These are phyloP conservation scores for Tagetes erecta DNA, from an alignment of 129 eudicot genomes.

Conservation along the genomic window DNA sequence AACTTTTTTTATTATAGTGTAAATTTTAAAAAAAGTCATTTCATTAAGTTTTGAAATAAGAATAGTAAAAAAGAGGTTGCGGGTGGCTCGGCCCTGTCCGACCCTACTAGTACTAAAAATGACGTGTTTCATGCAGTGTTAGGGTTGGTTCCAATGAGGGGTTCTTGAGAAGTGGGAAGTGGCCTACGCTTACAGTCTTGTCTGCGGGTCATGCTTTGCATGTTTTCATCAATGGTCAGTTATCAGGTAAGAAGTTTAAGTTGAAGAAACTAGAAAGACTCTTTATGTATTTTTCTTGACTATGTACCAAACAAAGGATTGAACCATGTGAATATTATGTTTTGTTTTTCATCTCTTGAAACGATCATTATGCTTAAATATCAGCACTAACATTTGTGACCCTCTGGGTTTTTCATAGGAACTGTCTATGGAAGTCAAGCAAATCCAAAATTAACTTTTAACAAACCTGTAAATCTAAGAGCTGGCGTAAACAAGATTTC, in stretches of 20 bases:
- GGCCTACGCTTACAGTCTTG: conserved; percentile 69
- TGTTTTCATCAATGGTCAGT: conserved; percentile 78
- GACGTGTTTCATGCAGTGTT: conserved; percentile 43
- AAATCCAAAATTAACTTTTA: conserved; percentile 53
- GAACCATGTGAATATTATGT: not conserved
- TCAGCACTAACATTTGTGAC: not conserved
- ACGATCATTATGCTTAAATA: not conserved
- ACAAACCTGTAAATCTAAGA: conserved; percentile 50
- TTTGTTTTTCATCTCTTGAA: not conserved
- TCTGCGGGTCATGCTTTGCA: conserved; percentile 93
- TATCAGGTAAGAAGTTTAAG: conserved; percentile 49
- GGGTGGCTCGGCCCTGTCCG: not conserved
- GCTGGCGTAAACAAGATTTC: conserved; percentile 68
- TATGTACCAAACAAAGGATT: not conserved
- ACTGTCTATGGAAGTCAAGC: conserved; percentile 53
- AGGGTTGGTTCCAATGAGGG: conserved; percentile 62
- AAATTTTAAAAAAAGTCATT: too few relatives aligned
- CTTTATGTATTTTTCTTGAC: not conserved
- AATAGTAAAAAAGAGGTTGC: not conserved
- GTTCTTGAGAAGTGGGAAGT: conserved; percentile 60
- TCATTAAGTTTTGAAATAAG: not conserved
- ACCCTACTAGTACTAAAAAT: conserved; percentile 2
- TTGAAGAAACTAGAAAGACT: not conserved
- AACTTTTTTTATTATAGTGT: not conserved
- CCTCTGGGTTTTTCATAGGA: conserved; percentile 39